phyloP scores from a whole-genome alignment of 208 protist species.

The Trypanosoma cruzi region DNA sequence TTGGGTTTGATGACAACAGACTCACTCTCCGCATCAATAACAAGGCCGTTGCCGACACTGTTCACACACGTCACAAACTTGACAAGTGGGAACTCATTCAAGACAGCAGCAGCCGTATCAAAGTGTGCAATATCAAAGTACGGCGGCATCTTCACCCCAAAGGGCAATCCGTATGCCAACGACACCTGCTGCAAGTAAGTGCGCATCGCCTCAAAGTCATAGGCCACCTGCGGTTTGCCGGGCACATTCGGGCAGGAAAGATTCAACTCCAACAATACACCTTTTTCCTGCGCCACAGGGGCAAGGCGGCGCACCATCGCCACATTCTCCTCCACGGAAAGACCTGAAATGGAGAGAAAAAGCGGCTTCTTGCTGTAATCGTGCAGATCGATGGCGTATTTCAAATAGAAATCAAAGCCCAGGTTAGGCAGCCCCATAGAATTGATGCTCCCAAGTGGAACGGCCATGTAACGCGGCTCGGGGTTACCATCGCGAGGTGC shows the following conservation, averaged over 20 bases:
- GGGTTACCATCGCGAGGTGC: conserved; percentile 78
- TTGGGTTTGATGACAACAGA: conserved; percentile 83
- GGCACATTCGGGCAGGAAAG: conserved; percentile 91
- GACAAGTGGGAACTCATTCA: conserved; percentile 84
- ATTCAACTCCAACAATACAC: conserved; percentile 83
- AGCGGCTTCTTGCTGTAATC: conserved; percentile 69
- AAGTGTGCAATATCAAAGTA: conserved; percentile 93
- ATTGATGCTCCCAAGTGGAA: conserved; percentile 88
- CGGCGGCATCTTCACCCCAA: conserved; percentile 91
- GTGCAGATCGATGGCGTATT: conserved; percentile 36
- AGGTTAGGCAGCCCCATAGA: conserved; percentile 90
- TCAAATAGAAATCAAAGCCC: conserved; percentile 82
- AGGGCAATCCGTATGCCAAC: conserved; percentile 62
- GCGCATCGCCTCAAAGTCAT: conserved; percentile 84
- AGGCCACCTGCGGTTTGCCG: conserved; percentile 89
- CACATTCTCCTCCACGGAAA: conserved; percentile 79
- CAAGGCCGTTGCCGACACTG: conserved; percentile 87
- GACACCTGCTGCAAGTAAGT: conserved; percentile 64
- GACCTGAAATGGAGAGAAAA: conserved; percentile 84
- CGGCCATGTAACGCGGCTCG: conserved; percentile 64
- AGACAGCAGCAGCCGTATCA: conserved; percentile 73
- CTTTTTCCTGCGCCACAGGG: conserved; percentile 54
- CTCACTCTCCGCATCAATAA: conserved; percentile 85
- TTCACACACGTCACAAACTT: conserved; percentile 90
- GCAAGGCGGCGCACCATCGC: conserved; percentile 61